Evolutionary conservation across 2,329 filamentous ascomycete genomes (phyloP).

Genomic region (Pseudopyrenochaeta lycopersici): DNA sequence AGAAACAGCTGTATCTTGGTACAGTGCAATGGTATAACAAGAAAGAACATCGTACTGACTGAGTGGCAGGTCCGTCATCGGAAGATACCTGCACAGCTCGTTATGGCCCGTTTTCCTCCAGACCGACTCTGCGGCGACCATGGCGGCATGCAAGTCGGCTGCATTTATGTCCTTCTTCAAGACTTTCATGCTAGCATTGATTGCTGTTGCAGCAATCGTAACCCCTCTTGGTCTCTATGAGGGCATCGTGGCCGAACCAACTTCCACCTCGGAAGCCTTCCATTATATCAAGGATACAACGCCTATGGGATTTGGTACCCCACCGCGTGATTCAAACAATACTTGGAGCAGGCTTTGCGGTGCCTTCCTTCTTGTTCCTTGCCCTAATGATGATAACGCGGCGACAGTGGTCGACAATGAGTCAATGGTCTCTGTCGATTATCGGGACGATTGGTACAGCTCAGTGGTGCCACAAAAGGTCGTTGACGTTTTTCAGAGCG

Average conservation of each 20-base stretch:
- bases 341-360: conserved; percentile 48
- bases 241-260: conserved; percentile 33
- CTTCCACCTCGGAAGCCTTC: conserved; percentile 39
- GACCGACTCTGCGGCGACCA: conserved; percentile 47
- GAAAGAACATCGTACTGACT: conserved; percentile 32
- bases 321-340: conserved; percentile 38
- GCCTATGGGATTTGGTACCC: conserved; percentile 53
- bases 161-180: conserved; percentile 25
- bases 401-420: conserved; percentile 1
- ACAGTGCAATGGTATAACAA: not conserved
- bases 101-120: conserved; percentile 55
- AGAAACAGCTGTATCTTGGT: conserved; percentile 34
- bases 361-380: conserved; percentile 14
- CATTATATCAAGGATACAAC: conserved; percentile 50
- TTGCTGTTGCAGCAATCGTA: conserved; percentile 55
- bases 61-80: conserved; percentile 47
- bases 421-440: conserved; percentile 9
- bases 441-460: conserved; percentile 35
- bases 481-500: conserved; percentile 52
- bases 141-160: conserved; percentile 39
- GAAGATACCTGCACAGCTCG: conserved; percentile 43
- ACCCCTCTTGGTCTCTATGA: conserved; percentile 59
- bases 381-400: conserved; percentile 31
- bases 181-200: conserved; percentile 34
- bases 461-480: conserved; percentile 46